A percentile compares a stretch with the other conserved stretches of the same genome.
These are phyloP conservation scores for Boletellus sp. DNA, from an alignment of 1,284 basidiomycete genomes.

Conservation along the genomic window DNA sequence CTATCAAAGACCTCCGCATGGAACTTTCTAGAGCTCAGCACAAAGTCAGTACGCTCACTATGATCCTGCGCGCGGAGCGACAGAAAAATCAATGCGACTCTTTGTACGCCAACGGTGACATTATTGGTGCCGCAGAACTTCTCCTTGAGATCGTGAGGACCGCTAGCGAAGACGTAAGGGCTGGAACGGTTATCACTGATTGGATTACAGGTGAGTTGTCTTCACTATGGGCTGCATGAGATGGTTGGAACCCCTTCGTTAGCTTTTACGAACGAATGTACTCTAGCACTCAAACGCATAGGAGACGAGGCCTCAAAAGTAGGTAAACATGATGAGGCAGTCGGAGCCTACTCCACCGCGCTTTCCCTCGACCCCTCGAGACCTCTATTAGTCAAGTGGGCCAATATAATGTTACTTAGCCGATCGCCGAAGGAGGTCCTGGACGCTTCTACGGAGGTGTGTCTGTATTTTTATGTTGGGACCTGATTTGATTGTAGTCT, in stretches of 20 bases:
- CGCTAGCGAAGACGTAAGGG: neutral
- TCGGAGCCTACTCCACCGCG: neutral
- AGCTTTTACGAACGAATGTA: neutral
- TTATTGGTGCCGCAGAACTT: neutral
- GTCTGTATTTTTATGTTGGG: neutral
- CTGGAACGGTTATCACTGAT: neutral
- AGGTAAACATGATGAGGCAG: neutral
- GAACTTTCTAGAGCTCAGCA: neutral
- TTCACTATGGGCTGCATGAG: neutral
- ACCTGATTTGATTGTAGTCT: neutral
- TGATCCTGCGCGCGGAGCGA: constrained; percentile 2
- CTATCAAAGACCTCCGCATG: neutral
- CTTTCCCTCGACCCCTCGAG: neutral
- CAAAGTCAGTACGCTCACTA: neutral
- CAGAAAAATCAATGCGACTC: constrained; percentile 7
- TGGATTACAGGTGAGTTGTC: neutral
- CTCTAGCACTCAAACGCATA: neutral
- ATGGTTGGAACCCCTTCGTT: neutral
- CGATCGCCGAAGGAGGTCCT: neutral
- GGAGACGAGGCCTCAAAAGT: neutral
- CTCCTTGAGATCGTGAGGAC: neutral
- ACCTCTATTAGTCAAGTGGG: neutral
- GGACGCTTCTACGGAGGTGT: neutral
- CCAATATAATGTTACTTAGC: neutral
- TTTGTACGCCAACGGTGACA: neutral